A percentile compares a stretch with the other conserved stretches of the same genome.
Evolutionary conservation across 371 early-diverging fungal species (phyloP).

Genomic region (Rhizopus microsporus): DNA sequence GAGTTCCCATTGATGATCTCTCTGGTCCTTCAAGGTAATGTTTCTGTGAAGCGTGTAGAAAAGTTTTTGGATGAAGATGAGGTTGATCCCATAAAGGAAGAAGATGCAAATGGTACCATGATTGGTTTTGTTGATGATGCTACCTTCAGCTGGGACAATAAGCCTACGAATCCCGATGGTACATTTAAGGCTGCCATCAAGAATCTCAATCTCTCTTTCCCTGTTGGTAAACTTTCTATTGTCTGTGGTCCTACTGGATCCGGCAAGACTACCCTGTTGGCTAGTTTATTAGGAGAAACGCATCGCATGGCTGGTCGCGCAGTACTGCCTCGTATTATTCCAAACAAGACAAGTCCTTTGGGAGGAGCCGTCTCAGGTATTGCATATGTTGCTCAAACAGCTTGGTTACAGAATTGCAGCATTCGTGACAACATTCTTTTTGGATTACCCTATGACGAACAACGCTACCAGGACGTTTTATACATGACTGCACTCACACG

Average conservation of each 20-base stretch:
- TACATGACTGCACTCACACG: slow-evolving; percentile 73
- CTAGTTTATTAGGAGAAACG: slow-evolving; percentile 65
- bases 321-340: slow-evolving; percentile 44
- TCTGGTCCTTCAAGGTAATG: slow-evolving; percentile 66
- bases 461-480: slow-evolving; percentile 63
- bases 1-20: slow-evolving; percentile 71
- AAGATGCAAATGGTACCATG: neutral
- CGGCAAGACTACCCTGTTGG: slow-evolving; percentile 78
- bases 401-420: slow-evolving; percentile 83
- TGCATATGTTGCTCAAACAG: slow-evolving; percentile 83
- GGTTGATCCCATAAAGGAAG: slow-evolving; percentile 31
- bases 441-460: slow-evolving; percentile 66
- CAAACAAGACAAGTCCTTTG: slow-evolving; percentile 5
- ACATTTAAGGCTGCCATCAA: slow-evolving; percentile 48
- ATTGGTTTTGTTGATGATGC: slow-evolving; percentile 58
- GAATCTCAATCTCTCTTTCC: slow-evolving; percentile 60
- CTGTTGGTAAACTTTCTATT: slow-evolving; percentile 69
- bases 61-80: slow-evolving; percentile 74
- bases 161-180: slow-evolving; percentile 14
- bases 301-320: slow-evolving; percentile 46
- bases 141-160: slow-evolving; percentile 53
- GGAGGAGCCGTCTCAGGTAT: slow-evolving; percentile 55
- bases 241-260: slow-evolving; percentile 81
- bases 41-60: slow-evolving; percentile 74
- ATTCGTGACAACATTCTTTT: slow-evolving; percentile 85